Percentiles rank a stretch among this genome's conserved stretches.
Conservation (phyloP, 805 yeast genomes). For the Yamadazyma tumulicola region DNA sequence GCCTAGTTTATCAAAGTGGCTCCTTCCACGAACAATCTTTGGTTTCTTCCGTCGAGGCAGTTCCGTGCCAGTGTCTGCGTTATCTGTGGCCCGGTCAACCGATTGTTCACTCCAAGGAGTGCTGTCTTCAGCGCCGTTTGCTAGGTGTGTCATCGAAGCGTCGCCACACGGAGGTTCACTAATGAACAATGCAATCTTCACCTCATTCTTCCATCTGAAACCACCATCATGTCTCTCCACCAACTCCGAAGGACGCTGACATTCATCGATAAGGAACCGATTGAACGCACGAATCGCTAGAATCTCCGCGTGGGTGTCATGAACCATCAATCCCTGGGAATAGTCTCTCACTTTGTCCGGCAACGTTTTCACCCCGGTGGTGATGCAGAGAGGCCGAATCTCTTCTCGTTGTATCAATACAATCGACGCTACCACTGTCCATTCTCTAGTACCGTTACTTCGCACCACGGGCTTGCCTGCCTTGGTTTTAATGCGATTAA, state of each 20-base stretch:
- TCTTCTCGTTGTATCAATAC: constrained; percentile 38
- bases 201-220: constrained; percentile 19
- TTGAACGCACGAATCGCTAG: constrained; percentile 71
- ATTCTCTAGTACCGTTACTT: constrained; percentile 67
- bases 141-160: constrained; percentile 55
- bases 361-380: constrained; percentile 81
- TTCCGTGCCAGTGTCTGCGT: constrained; percentile 1
- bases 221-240: background rate
- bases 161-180: constrained; percentile 93
- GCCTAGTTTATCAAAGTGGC: constrained; percentile 53
- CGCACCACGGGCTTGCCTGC: constrained; percentile 57
- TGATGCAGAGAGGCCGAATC: constrained; percentile 43
- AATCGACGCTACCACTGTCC: constrained; percentile 81
- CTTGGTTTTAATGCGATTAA: constrained; percentile 24
- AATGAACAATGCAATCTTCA: constrained; percentile 55
- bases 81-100: constrained; percentile 2
- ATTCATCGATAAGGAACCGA: constrained; percentile 50
- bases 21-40: constrained; percentile 54
- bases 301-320: constrained; percentile 90
- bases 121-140: constrained; percentile 8
- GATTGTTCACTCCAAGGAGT: constrained; percentile 19
- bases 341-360: constrained; percentile 50
- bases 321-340: constrained; percentile 61
- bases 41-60: background rate
- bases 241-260: constrained; percentile 12